Conservation (phyloP, 2,329 filamentous ascomycete species). For the Diaporthe longicolla region DNA sequence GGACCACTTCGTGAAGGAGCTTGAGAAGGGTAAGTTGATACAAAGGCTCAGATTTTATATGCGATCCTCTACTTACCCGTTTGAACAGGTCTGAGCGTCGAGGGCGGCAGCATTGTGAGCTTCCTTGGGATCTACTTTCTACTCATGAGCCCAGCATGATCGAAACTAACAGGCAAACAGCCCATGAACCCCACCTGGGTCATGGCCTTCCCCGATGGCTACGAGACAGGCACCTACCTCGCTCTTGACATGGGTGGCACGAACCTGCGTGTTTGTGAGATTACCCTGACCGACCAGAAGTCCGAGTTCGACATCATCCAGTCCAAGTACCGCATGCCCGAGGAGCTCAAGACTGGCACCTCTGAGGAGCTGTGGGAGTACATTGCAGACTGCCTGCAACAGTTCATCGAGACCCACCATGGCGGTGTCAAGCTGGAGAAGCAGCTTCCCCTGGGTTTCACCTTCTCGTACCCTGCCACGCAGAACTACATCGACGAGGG, state of each 20-base stretch:
- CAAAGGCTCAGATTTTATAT: slow-evolving; percentile 15
- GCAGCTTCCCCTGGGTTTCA: slow-evolving; percentile 88
- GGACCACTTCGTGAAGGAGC: slow-evolving; percentile 88
- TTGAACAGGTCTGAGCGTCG: slow-evolving; percentile 78
- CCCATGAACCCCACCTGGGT: slow-evolving; percentile 99
- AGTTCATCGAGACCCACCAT: slow-evolving; percentile 91
- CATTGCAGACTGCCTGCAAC: slow-evolving; percentile 90
- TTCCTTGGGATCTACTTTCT: background rate
- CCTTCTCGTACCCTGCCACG: slow-evolving; percentile 94
- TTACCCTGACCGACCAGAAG: slow-evolving; percentile 87
- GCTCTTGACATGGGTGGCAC: slow-evolving; percentile 97
- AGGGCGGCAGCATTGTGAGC: slow-evolving; percentile 93
- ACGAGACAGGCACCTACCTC: slow-evolving; percentile 89
- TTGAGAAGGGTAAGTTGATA: slow-evolving; percentile 79
- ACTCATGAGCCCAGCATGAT: background rate
- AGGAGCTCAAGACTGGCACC: slow-evolving; percentile 88
- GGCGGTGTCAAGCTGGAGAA: slow-evolving; percentile 73
- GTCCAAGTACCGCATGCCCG: slow-evolving; percentile 95
- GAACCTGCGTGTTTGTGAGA: slow-evolving; percentile 94
- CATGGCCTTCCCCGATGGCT: slow-evolving; percentile 87
- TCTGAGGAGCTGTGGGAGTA: slow-evolving; percentile 94
- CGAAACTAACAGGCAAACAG: slow-evolving; percentile 59
- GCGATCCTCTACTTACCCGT: slow-evolving; percentile 37
- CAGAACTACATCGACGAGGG: slow-evolving; percentile 96
- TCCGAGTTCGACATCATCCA: slow-evolving; percentile 96